Evolutionary conservation across 164 flowering plant genomes (phyloP).

Genomic region (Nelumbo lutea): DNA sequence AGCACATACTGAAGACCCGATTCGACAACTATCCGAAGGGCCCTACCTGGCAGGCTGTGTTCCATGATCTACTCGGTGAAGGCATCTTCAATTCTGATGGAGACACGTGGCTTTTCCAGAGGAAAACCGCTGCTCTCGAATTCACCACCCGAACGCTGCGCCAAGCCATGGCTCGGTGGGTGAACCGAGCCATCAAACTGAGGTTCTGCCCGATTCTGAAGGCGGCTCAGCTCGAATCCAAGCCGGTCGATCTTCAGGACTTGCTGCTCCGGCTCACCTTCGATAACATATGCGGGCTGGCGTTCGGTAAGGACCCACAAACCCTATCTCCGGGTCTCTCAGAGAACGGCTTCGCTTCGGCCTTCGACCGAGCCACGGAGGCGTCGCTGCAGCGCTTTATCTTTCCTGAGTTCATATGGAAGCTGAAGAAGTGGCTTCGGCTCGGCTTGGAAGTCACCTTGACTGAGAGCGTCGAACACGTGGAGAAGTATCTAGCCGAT

Average conservation of each 20-base stretch:
- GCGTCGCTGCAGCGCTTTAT: slow-evolving; percentile 62
- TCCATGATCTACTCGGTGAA: slow-evolving; percentile 60
- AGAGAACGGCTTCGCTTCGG: slow-evolving; percentile 47
- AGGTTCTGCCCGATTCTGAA: slow-evolving; percentile 50
- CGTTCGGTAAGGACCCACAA: slow-evolving; percentile 61
- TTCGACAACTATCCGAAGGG: slow-evolving; percentile 70
- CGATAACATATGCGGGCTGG: slow-evolving; percentile 68
- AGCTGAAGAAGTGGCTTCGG: slow-evolving; percentile 52
- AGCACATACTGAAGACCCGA: slow-evolving; percentile 52
- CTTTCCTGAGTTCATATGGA: slow-evolving; percentile 55
- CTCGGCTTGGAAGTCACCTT: slow-evolving; percentile 52
- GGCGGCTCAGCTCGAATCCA: slow-evolving; percentile 32
- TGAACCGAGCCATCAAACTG: slow-evolving; percentile 44
- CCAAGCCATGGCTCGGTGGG: slow-evolving; percentile 75
- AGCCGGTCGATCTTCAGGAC: slow-evolving; percentile 58
- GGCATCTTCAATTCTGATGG: slow-evolving; percentile 76
- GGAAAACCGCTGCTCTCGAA: slow-evolving; percentile 56
- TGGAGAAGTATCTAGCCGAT: slow-evolving; percentile 39
- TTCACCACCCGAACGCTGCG: slow-evolving; percentile 66
- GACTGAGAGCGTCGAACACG: slow-evolving; percentile 37
- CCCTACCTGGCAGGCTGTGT: slow-evolving; percentile 63
- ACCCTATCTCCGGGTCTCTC: slow-evolving; percentile 51
- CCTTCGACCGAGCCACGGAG: slow-evolving; percentile 72
- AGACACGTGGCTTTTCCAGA: slow-evolving; percentile 66
- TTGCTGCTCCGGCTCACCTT: slow-evolving; percentile 60